Evolutionary conservation across 192 early-diverging fungal genomes (phyloP).

Genomic region (Linderina pennispora): DNA sequence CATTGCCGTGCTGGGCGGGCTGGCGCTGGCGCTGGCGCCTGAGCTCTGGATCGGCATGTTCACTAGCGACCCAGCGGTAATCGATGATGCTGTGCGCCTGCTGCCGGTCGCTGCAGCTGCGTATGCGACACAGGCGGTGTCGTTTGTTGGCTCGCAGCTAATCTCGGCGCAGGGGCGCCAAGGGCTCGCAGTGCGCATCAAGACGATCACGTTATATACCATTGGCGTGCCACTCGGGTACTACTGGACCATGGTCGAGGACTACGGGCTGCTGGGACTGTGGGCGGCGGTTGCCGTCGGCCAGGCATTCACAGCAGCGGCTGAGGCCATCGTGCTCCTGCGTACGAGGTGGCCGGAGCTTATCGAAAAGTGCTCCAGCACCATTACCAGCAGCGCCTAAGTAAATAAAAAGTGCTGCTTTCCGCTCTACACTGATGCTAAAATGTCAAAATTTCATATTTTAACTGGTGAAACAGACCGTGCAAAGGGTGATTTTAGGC

Average conservation of each 20-base stretch:
- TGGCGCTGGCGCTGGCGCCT: constrained; percentile 32
- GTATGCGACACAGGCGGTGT: constrained; percentile 40
- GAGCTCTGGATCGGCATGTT: constrained; percentile 48
- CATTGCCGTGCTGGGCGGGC: constrained; percentile 16
- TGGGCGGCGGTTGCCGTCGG: constrained; percentile 54
- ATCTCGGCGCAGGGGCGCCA: constrained; percentile 51
- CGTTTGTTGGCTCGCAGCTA: constrained; percentile 54
- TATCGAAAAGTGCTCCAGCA: constrained; percentile 15
- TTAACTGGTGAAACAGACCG: too few relatives aligned
- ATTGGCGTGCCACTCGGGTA: constrained; percentile 52
- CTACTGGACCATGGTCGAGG: constrained; percentile 44
- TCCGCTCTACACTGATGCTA: too few relatives aligned
- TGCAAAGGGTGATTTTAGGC: too few relatives aligned
- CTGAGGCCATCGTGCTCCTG: constrained; percentile 18
- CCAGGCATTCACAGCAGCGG: constrained; percentile 19
- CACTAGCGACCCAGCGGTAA: constrained; percentile 22
- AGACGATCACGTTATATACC: constrained; percentile 42
- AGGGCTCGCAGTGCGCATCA: constrained; percentile 46
- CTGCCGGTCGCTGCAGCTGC: constrained; percentile 19
- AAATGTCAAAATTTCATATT: too few relatives aligned
- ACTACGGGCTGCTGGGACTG: constrained; percentile 56
- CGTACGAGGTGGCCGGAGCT: constrained; percentile 27
- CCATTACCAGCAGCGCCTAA: constrained; percentile 2
- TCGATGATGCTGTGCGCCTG: constrained; percentile 1
- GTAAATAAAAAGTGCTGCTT: neutral